phyloP scores from a whole-genome alignment of 257 asterid genomes.

The Gynochthodes officinalis region DNA sequence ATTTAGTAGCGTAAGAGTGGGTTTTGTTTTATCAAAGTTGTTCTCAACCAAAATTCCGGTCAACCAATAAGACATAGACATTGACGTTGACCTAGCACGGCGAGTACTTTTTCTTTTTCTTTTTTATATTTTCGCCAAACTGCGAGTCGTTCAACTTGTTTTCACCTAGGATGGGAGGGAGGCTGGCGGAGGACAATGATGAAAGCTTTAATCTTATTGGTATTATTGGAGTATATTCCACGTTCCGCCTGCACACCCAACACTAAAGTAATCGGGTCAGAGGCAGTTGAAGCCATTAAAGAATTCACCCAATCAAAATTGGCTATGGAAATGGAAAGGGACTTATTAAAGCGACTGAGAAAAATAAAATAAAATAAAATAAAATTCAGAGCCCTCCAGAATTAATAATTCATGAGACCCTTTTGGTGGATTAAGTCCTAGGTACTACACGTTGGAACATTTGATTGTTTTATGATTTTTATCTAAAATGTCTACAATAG shows the following conservation, averaged over 20 bases:
- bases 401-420: background rate
- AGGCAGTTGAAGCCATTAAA: background rate
- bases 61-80: too few relatives aligned
- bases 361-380: background rate
- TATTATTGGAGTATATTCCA: background rate
- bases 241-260: background rate
- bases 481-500: background rate
- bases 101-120: too few relatives aligned
- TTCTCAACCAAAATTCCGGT: too few relatives aligned
- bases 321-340: background rate
- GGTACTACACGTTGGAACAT: background rate
- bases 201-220: background rate
- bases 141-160: background rate
- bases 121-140: background rate
- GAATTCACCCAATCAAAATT: background rate
- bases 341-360: background rate
- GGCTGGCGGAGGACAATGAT: background rate
- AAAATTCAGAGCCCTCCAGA: background rate
- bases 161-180: too few relatives aligned
- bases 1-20: too few relatives aligned
- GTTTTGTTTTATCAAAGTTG: too few relatives aligned
- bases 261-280: background rate
- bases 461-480: constrained; percentile 5
- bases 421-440: background rate
- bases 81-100: too few relatives aligned